These are phyloP conservation scores for Tetracladium setigerum DNA, from an alignment of 495 filamentous ascomycete species.

Conservation along the genomic window DNA sequence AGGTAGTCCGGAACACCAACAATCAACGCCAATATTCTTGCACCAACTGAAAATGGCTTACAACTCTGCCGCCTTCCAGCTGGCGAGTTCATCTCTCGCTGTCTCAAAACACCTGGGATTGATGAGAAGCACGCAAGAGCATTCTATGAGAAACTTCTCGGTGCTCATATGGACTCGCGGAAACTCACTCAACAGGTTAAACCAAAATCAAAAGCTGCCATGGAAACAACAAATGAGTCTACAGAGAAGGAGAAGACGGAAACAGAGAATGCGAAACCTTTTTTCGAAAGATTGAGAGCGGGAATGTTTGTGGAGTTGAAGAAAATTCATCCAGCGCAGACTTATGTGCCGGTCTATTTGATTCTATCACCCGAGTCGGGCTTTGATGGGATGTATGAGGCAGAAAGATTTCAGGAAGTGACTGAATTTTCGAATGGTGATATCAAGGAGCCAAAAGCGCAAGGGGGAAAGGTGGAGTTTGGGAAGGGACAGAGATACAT, in stretches of 20 bases:
- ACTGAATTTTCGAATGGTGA: not conserved
- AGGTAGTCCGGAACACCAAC: conserved; percentile 13
- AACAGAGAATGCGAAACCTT: conserved; percentile 16
- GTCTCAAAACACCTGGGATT: conserved; percentile 16
- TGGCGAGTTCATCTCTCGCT: conserved; percentile 18
- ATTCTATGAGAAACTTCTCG: conserved; percentile 28
- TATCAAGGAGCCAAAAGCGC: conserved; percentile 4
- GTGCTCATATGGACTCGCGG: conserved; percentile 26
- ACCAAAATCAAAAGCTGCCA: not conserved
- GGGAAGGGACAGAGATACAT: conserved; percentile 14
- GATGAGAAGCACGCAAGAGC: conserved; percentile 23
- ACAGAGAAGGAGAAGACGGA: conserved; percentile 14
- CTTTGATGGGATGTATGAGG: not conserved
- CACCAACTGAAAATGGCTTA: conserved; percentile 9
- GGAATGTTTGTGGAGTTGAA: conserved; percentile 25
- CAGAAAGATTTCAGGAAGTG: not conserved
- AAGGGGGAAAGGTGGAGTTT: not conserved
- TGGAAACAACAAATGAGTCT: not conserved
- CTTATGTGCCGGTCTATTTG: not conserved
- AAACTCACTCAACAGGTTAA: not conserved
- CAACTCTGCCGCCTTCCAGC: conserved; percentile 14
- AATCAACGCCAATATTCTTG: conserved; percentile 11
- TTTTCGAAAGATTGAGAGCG: conserved; percentile 24
- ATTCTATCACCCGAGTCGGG: not conserved
- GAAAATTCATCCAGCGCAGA: not conserved